Percentiles rank a stretch among this genome's conserved stretches.
These are phyloP conservation scores for Neurospora discreta DNA, from an alignment of 495 filamentous ascomycete species.

Conservation along the genomic window DNA sequence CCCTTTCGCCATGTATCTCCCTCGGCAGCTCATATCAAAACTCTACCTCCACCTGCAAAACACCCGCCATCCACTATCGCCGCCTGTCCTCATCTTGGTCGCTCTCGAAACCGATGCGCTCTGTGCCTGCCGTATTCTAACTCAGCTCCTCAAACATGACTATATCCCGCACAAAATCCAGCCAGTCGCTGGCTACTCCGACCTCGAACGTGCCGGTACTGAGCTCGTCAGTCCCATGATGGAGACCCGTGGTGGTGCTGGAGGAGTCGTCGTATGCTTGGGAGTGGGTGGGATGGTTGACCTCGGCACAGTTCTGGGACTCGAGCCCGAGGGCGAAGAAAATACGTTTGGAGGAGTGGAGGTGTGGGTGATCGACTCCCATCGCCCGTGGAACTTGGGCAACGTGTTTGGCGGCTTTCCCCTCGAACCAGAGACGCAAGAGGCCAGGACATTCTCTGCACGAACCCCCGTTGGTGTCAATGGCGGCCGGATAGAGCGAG, in stretches of 20 bases:
- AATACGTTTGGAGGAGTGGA: conserved; percentile 62
- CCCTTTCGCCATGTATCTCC: conserved; percentile 87
- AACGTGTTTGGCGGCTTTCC: conserved; percentile 80
- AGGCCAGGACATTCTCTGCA: conserved; percentile 31
- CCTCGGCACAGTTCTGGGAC: conserved; percentile 57
- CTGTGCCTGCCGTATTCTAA: conserved; percentile 90
- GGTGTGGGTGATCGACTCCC: conserved; percentile 87
- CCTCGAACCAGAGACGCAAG: conserved; percentile 35
- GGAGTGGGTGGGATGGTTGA: conserved; percentile 89
- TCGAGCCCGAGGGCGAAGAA: conserved; percentile 49
- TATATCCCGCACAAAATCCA: conserved; percentile 98
- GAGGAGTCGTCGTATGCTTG: conserved; percentile 82
- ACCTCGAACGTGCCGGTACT: conserved; percentile 65
- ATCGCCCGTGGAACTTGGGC: conserved; percentile 86
- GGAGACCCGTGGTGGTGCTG: conserved; percentile 63
- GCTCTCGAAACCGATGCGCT: conserved; percentile 92
- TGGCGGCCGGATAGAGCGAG: conserved; percentile 56
- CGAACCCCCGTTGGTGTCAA: conserved; percentile 40
- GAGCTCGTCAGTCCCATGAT: conserved; percentile 75
- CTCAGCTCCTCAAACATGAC: conserved; percentile 82
- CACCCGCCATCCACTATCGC: conserved; percentile 70
- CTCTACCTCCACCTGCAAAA: conserved; percentile 80
- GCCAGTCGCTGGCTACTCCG: conserved; percentile 84
- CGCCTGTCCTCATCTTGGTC: conserved; percentile 84
- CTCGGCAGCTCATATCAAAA: conserved; percentile 74